Conservation (phyloP, 441 rosid species). For the Eruca vesicaria region DNA sequence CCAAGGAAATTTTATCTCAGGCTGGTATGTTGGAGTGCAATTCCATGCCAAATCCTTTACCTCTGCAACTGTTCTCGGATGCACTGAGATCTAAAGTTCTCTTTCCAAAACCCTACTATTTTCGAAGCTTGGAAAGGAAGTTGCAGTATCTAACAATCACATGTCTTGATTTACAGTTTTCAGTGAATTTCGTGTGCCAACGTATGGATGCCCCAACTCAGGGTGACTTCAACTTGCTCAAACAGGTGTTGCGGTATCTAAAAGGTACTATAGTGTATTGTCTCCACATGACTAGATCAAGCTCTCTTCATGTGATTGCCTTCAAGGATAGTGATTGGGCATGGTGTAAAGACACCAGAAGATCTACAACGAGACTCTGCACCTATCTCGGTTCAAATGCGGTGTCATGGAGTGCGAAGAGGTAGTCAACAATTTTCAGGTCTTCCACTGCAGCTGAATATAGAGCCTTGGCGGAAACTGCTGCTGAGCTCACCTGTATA, state of each 20-base stretch:
- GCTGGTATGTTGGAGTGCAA: background rate
- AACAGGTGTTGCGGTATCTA: background rate
- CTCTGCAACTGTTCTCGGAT: background rate
- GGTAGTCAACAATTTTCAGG: background rate
- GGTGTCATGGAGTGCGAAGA: background rate
- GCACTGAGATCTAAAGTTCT: background rate
- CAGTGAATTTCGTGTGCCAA: background rate
- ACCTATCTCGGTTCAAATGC: background rate
- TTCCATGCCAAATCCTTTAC: background rate
- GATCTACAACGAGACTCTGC: background rate
- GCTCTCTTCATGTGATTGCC: background rate
- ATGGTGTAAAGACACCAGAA: background rate
- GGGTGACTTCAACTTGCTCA: background rate
- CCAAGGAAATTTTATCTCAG: background rate
- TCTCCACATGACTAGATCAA: background rate
- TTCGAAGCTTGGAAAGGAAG: background rate
- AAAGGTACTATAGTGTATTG: background rate
- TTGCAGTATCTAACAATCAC: background rate
- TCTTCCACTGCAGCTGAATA: background rate
- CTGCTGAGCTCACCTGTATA: background rate
- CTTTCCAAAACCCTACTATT: background rate
- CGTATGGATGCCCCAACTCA: background rate
- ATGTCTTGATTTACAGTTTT: background rate
- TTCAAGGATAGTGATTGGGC: background rate
- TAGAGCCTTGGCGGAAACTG: background rate